Conservation (phyloP, 768 basidiomycete genomes). For the Cystobasidiopsis lactophilus region DNA sequence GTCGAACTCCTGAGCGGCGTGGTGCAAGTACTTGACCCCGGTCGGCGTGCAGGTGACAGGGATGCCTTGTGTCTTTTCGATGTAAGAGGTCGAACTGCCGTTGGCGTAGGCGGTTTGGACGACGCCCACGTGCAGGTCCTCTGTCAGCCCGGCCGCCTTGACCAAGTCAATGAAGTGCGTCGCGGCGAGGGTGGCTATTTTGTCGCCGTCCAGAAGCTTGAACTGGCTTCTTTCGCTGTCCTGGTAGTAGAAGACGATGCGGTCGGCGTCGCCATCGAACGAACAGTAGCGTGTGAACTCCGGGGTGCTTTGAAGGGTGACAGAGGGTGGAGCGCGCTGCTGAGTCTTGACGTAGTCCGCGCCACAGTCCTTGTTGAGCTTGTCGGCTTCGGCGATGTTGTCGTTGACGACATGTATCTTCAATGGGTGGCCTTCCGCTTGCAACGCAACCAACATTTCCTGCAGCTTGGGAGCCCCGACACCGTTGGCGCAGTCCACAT, state of each 20-base stretch:
- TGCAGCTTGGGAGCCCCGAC: slow-evolving; percentile 60
- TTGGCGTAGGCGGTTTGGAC: slow-evolving; percentile 99
- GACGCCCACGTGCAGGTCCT: slow-evolving; percentile 61
- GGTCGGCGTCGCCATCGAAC: slow-evolving; percentile 91
- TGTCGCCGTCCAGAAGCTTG: slow-evolving; percentile 90
- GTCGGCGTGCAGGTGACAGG: slow-evolving; percentile 89
- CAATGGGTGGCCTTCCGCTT: slow-evolving; percentile 30
- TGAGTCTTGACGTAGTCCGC: slow-evolving; percentile 92
- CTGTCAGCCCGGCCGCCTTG: slow-evolving; percentile 57
- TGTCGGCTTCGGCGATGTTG: slow-evolving; percentile 39
- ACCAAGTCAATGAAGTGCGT: slow-evolving; percentile 80
- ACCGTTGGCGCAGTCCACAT: slow-evolving; percentile 98
- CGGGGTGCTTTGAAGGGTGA: slow-evolving; percentile 30
- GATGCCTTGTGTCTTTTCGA: slow-evolving; percentile 66
- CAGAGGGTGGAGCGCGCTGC: slow-evolving; percentile 62
- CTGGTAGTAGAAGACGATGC: slow-evolving; percentile 83
- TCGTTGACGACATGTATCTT: slow-evolving; percentile 49
- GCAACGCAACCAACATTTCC: slow-evolving; percentile 40
- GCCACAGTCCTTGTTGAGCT: slow-evolving; percentile 68
- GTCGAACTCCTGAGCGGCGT: slow-evolving; percentile 79
- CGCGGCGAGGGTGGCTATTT: slow-evolving; percentile 82
- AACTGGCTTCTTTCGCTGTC: slow-evolving; percentile 48
- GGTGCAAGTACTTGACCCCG: slow-evolving; percentile 93
- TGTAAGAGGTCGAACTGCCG: slow-evolving; percentile 82
- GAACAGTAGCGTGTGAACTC: slow-evolving; percentile 47